Percentiles rank a stretch among this genome's conserved stretches.
These are phyloP conservation scores for Aspergillus fijiensis DNA, from an alignment of 2,329 filamentous ascomycete species.

Conservation along the genomic window DNA sequence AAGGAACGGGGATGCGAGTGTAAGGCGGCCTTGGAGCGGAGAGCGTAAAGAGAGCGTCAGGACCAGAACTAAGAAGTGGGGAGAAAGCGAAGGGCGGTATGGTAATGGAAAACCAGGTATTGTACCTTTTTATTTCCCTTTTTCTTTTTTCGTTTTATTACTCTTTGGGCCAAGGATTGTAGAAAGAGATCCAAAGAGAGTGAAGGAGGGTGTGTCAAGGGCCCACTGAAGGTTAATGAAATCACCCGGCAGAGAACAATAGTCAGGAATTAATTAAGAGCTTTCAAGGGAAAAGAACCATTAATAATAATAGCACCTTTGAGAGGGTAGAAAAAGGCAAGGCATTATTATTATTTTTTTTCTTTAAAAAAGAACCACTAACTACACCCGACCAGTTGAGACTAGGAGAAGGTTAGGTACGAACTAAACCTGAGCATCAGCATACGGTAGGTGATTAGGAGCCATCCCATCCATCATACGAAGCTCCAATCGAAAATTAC, in stretches of 20 bases:
- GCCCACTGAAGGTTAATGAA: conserved; percentile 4
- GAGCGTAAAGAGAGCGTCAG: conserved; percentile 14
- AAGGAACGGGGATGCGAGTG: conserved; percentile 22
- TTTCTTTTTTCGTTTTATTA: conserved; percentile 3
- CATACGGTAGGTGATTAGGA: background rate
- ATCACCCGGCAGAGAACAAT: conserved; percentile 9
- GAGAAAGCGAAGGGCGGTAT: conserved; percentile 6
- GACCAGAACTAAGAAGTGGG: conserved; percentile 15
- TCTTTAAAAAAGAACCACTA: background rate
- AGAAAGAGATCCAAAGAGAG: background rate
- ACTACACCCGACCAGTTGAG: background rate
- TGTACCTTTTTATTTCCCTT: conserved; percentile 15
- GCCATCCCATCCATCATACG: conserved; percentile 3
- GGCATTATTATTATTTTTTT: too few species aligned
- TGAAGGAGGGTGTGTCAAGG: conserved; percentile 3
- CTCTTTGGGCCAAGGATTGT: background rate
- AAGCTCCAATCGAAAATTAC: conserved; percentile 3
- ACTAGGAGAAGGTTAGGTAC: background rate
- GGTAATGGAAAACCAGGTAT: background rate
- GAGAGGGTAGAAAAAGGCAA: background rate
- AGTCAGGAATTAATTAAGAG: background rate
- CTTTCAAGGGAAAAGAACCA: background rate
- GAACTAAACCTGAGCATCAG: background rate
- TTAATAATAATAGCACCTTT: conserved; percentile 6
- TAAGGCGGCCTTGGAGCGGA: conserved; percentile 25